Conservation (phyloP, 2,329 filamentous ascomycete species). For the Neopestalotiopsis clavispora region DNA sequence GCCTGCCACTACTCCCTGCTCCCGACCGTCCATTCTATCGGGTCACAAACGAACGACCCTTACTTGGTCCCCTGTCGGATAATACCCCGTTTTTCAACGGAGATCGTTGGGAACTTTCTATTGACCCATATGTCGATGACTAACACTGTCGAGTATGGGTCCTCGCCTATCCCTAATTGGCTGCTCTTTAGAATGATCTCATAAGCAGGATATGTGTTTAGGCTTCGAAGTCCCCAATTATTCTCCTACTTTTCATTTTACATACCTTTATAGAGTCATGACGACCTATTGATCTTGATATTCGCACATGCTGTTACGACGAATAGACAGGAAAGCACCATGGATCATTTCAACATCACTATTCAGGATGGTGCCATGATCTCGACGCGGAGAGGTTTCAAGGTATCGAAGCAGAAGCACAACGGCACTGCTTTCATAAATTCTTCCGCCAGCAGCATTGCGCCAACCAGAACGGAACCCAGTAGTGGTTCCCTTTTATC, state of each 20-base stretch:
- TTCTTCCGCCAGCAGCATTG: slow-evolving; percentile 21
- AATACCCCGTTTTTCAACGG: background rate
- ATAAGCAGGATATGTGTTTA: background rate
- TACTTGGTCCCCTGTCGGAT: background rate
- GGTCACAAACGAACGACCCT: background rate
- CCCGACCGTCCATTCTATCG: background rate
- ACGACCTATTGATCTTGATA: no score
- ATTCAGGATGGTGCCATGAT: slow-evolving; percentile 42
- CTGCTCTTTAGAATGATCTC: background rate
- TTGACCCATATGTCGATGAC: background rate
- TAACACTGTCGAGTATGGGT: background rate
- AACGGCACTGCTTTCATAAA: slow-evolving; percentile 46
- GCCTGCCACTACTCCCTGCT: background rate
- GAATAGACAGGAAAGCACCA: slow-evolving; percentile 20
- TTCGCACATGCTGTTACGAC: background rate
- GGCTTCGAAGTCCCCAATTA: no score
- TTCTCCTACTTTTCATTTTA: background rate
- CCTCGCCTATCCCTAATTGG: background rate
- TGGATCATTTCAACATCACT: slow-evolving; percentile 46
- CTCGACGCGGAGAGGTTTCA: slow-evolving; percentile 42
- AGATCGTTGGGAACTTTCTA: background rate
- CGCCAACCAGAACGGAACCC: background rate
- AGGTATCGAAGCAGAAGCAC: slow-evolving; percentile 45
- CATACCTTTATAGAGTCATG: no score
- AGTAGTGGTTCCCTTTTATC: slow-evolving; percentile 1